These are phyloP conservation scores for Phylloporus gajari DNA, from an alignment of 1,284 basidiomycete species.

Conservation along the genomic window DNA sequence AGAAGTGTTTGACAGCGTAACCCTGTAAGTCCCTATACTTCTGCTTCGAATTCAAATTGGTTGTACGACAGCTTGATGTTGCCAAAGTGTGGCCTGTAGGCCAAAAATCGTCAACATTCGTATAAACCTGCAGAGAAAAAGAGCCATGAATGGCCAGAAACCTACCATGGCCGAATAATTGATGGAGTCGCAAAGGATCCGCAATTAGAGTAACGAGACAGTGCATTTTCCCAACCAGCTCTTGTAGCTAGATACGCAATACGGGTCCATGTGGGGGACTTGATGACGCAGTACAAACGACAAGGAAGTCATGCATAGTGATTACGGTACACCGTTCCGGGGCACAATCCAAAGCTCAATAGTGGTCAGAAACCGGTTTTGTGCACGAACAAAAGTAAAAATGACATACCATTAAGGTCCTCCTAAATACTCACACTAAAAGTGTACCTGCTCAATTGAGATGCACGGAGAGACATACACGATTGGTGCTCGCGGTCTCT, in stretches of 20 bases:
- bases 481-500: conserved; percentile 61
- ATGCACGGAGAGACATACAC: conserved; percentile 67
- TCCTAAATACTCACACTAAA: conserved; percentile 68
- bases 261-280: conserved; percentile 84
- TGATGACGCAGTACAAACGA: conserved; percentile 78
- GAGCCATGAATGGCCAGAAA: background rate
- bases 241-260: conserved; percentile 81
- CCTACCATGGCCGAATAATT: conserved; percentile 82
- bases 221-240: conserved; percentile 79
- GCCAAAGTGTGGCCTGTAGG: background rate
- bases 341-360: conserved; percentile 70
- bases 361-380: conserved; percentile 6
- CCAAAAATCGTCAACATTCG: background rate
- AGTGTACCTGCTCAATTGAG: conserved; percentile 77
- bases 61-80: conserved; percentile 75
- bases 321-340: conserved; percentile 78
- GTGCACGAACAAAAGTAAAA: too few species aligned
- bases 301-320: conserved; percentile 73
- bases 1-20: conserved; percentile 63
- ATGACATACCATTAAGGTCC: conserved; percentile 70
- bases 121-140: background rate
- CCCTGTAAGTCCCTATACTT: conserved; percentile 85
- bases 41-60: conserved; percentile 84
- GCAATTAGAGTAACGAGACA: conserved; percentile 58
- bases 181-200: conserved; percentile 83